Conservation (phyloP, 202 grass and related monocot genomes). For the Brachypodium distachyon region DNA sequence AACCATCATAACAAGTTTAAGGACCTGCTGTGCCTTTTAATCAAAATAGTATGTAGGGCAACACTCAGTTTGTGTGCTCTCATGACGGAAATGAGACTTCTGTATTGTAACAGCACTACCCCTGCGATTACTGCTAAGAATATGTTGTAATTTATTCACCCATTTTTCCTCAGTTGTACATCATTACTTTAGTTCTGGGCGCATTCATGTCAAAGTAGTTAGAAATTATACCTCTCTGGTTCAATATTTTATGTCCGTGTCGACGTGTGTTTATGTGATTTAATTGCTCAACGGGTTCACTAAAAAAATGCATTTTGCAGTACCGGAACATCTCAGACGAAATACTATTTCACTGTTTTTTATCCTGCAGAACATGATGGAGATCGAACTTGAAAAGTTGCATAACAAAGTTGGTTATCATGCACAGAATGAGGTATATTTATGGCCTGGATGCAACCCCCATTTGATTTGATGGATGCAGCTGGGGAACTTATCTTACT, state of each 20-base stretch:
- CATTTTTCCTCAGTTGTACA: not conserved
- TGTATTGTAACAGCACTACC: not conserved
- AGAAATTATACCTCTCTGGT: not conserved
- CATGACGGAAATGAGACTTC: not conserved
- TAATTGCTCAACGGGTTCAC: not conserved
- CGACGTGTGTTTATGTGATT: not conserved
- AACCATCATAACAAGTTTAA: too few relatives aligned
- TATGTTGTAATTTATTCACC: not conserved
- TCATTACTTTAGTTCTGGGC: not conserved
- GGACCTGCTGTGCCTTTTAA: too few relatives aligned
- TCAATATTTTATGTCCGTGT: not conserved
- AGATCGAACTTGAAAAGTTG: slow-evolving; percentile 52
- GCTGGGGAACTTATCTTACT: not conserved
- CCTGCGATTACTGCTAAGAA: not conserved
- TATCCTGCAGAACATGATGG: slow-evolving; percentile 51
- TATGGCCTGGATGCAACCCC: not conserved
- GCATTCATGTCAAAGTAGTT: not conserved
- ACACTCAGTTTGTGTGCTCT: not conserved
- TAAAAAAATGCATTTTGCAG: not conserved
- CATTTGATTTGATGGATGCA: slow-evolving; percentile 10
- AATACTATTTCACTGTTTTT: not conserved
- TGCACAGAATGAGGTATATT: slow-evolving; percentile 54
- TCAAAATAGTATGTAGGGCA: not conserved
- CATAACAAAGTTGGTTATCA: slow-evolving; percentile 52
- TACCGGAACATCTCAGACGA: slow-evolving; percentile 5